These are phyloP conservation scores for Petasospora fabianii DNA, from an alignment of 1,139 yeast species.

Conservation along the genomic window DNA sequence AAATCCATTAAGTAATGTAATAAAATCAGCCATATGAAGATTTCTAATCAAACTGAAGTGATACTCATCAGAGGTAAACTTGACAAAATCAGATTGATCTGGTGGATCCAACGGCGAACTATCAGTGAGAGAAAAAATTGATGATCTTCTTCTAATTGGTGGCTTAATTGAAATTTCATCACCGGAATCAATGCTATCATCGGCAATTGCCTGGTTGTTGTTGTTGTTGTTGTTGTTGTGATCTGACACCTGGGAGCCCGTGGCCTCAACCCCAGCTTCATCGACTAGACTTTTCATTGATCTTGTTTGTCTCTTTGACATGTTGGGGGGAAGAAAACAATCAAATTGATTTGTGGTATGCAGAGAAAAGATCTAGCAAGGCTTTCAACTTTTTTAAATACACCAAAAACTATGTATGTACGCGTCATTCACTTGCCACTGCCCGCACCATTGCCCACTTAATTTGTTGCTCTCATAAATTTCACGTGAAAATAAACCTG, in stretches of 20 bases:
- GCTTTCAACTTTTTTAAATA: no score
- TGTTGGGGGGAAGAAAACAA: no score
- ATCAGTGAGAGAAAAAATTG: constrained; percentile 34
- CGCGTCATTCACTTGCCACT: no score
- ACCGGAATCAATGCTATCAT: constrained; percentile 17
- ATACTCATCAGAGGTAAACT: constrained; percentile 73
- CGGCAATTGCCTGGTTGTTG: constrained; percentile 13
- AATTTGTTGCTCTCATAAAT: constrained; percentile 3
- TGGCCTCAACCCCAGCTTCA: constrained; percentile 4
- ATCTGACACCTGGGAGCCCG: constrained; percentile 2
- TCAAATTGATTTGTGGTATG: no score
- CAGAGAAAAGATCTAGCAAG: no score
- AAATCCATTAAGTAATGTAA: constrained; percentile 86
- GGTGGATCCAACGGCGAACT: constrained; percentile 46
- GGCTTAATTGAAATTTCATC: constrained; percentile 19
- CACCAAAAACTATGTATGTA: no score
- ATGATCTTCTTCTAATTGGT: constrained; percentile 34
- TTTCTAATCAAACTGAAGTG: constrained; percentile 75
- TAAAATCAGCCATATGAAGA: constrained; percentile 92
- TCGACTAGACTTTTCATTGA: constrained; percentile 15
- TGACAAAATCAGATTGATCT: constrained; percentile 70
- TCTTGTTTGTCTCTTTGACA: constrained; percentile 19
- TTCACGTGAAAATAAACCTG: constrained; percentile 8
- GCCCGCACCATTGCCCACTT: no score
- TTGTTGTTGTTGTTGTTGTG: no score